Evolutionary conservation across 2,329 filamentous ascomycete genomes (phyloP).

Genomic region (Penicillium sp.): DNA sequence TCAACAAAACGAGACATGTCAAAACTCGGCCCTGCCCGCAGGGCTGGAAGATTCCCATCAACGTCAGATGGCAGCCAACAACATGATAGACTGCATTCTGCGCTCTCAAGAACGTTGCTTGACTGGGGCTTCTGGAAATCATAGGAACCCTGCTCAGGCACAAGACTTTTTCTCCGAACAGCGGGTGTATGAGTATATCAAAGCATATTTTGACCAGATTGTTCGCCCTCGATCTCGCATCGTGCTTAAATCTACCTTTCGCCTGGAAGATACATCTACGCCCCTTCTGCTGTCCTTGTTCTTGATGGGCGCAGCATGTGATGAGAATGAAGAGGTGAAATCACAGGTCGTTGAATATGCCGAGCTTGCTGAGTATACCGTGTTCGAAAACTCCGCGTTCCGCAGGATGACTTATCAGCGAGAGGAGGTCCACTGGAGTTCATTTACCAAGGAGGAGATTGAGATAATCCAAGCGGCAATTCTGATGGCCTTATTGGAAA

Average conservation of each 20-base stretch:
- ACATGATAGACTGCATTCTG: neutral
- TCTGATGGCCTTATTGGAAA: constrained; percentile 12
- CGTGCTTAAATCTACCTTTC: constrained; percentile 13
- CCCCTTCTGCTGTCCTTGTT: constrained; percentile 1
- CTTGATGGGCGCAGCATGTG: neutral
- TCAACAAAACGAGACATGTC: neutral
- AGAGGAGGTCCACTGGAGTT: neutral
- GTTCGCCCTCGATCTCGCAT: constrained; percentile 18
- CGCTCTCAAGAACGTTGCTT: neutral
- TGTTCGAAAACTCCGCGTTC: neutral
- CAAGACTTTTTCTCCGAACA: constrained; percentile 5
- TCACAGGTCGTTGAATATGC: neutral
- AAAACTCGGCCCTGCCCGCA: neutral
- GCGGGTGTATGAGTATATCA: constrained; percentile 6
- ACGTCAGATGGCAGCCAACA: neutral
- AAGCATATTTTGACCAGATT: constrained; percentile 16
- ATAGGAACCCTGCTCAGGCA: neutral
- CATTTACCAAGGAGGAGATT: constrained; percentile 8
- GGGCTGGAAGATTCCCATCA: neutral
- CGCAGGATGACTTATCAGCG: neutral
- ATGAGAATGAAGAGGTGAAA: neutral
- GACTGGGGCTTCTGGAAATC: neutral
- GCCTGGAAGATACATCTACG: constrained; percentile 2
- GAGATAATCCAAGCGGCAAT: constrained; percentile 14
- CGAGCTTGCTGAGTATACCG: neutral